Evolutionary conservation across 2,329 filamentous ascomycete species (phyloP).

Genomic region (Colletotrichum euphorbiae): DNA sequence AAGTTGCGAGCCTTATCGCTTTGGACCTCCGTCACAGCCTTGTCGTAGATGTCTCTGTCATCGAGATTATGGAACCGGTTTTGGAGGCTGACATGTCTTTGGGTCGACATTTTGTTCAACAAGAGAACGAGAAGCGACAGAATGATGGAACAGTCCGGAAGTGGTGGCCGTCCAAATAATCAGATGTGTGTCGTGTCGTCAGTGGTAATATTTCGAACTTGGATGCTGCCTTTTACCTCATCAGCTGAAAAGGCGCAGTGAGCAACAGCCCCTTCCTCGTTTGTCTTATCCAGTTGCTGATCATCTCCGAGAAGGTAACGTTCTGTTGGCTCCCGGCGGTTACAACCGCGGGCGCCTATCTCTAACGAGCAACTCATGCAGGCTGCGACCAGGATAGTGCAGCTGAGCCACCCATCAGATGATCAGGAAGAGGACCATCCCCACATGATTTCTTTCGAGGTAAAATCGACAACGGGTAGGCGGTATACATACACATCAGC

Average conservation of each 20-base stretch:
- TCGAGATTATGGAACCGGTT: slow-evolving; percentile 66
- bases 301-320: not conserved
- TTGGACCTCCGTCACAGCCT: slow-evolving; percentile 55
- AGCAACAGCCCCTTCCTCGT: not conserved
- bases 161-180: too few species aligned
- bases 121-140: too few species aligned
- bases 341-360: slow-evolving; percentile 3
- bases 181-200: too few species aligned
- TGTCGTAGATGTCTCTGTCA: slow-evolving; percentile 56
- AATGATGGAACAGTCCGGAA: too few species aligned
- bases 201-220: too few species aligned
- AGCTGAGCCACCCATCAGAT: not conserved
- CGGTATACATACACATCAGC: too few species aligned
- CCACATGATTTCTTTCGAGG: too few species aligned
- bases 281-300: not conserved
- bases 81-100: slow-evolving; percentile 8
- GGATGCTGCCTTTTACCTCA: not conserved
- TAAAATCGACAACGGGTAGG: too few species aligned
- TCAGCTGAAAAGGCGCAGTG: not conserved
- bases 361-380: not conserved
- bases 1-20: slow-evolving; percentile 65
- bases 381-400: not conserved
- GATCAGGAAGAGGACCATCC: too few species aligned
- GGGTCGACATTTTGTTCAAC: slow-evolving; percentile 1
- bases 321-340: slow-evolving; percentile 11